Evolutionary conservation across 2,329 filamentous ascomycete species (phyloP).

Genomic region (Scytalidium sp.): DNA sequence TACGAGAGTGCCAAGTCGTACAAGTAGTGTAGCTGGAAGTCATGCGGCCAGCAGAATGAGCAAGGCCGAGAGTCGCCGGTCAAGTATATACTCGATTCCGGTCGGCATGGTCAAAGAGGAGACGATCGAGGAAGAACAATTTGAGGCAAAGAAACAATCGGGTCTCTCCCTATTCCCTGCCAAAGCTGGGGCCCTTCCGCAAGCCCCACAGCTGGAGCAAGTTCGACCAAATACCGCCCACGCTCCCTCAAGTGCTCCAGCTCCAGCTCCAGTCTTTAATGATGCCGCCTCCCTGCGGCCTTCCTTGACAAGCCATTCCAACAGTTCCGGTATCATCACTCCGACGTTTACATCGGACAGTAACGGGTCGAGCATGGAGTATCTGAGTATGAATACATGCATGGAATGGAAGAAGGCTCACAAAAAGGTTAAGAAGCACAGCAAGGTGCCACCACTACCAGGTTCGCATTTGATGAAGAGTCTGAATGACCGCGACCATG

Average conservation of each 20-base stretch:
- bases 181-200: neutral
- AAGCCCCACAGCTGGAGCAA: neutral
- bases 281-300: neutral
- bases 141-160: neutral
- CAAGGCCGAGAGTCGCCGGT: neutral
- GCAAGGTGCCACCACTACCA: conserved; percentile 15
- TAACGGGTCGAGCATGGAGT: conserved; percentile 7
- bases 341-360: neutral
- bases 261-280: neutral
- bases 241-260: neutral
- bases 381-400: conserved; percentile 18
- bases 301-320: neutral
- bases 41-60: conserved; percentile 4
- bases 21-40: conserved; percentile 2
- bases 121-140: neutral
- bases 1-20: neutral
- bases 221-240: neutral
- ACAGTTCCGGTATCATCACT: neutral
- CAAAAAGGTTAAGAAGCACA: conserved; percentile 19
- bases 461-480: conserved; percentile 13
- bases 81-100: conserved; percentile 5
- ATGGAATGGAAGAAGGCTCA: conserved; percentile 18
- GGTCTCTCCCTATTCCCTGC: conserved; percentile 14
- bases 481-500: conserved; percentile 25
- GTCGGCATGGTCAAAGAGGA: neutral